Base-by-base conservation (phyloP, 2,329 filamentous ascomycete species). In the Blastomyces percursus region DNA sequence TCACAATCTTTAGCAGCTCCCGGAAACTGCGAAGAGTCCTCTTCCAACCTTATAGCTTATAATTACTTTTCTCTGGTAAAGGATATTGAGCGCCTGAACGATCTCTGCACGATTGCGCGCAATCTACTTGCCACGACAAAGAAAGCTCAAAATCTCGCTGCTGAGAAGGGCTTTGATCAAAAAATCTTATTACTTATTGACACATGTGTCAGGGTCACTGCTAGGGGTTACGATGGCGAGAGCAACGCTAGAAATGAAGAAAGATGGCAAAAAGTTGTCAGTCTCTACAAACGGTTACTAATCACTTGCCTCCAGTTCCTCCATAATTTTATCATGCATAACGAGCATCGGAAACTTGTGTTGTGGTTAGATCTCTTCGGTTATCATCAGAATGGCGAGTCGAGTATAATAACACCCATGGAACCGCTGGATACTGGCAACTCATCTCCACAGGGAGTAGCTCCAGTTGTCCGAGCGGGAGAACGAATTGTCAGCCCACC, bases 331-430 rank as follows among this genome's bases (percentile, higher is more conserved):
- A 83, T 86, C 56, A 84, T 84, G 69, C 81, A 84, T 64, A 87
- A 87, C 67, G 84, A 87, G 72, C 80, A 84, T 64, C 77, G 84
- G 48, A 87, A 87, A 69, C 77, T 86, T 67, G 83, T 86, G 67
- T 77, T 87, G 2, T 87, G 84, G 84, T 73, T 86, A 46, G 82
- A 85, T 70, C 76, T 87, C 1, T 87, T 87, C 67, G 85, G 86
- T 60, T 82, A 82, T 65, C 78, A 82, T 59, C 77, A 76, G 3
- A 77, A 76, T 14, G 75, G 74, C 9, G 76, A 78, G 65, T 75
- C 77, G 19, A 78, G 77, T 64, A 76, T 77, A 58, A 77, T 78
- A 30, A 74, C 75, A 52, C 75, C 76, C 24, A 74, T 72, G 61
- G 75, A 77, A 44, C 75, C 77, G 8, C 67, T 78, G 58, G 77